A percentile compares a stretch with the other conserved stretches of the same genome.
Evolutionary conservation across 2,329 filamentous ascomycete genomes (phyloP).

Genomic region (Claviceps maximensis): DNA sequence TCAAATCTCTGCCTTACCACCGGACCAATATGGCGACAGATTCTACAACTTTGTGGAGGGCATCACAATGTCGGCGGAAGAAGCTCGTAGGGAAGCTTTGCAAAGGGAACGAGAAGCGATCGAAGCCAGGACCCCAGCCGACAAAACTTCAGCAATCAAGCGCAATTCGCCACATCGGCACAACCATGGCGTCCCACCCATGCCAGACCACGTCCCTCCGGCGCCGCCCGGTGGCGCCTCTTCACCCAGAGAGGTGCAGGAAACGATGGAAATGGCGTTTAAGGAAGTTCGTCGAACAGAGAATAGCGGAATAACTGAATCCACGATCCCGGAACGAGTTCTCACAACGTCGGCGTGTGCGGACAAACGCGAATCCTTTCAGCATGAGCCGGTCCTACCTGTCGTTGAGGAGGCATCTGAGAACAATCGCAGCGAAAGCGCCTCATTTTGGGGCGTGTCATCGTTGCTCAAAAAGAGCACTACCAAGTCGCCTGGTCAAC

Average conservation of each 20-base stretch:
- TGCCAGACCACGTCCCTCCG: conserved; percentile 33
- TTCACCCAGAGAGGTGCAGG: conserved; percentile 24
- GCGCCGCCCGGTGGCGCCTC: conserved; percentile 19
- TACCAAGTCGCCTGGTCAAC: conserved; percentile 22
- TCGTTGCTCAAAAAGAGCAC: conserved; percentile 22
- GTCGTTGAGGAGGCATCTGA: conserved; percentile 88
- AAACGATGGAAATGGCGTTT: conserved; percentile 27
- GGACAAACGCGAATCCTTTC: conserved; percentile 41
- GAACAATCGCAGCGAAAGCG: conserved; percentile 38
- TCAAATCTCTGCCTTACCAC: conserved; percentile 86
- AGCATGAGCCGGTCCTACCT: conserved; percentile 50
- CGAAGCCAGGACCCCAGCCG: conserved; percentile 18
- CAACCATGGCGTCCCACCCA: conserved; percentile 25
- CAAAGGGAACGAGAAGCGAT: conserved; percentile 48
- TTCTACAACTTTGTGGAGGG: conserved; percentile 87
- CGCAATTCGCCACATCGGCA: conserved; percentile 24
- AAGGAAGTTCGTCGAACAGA: conserved; percentile 24
- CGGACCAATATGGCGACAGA: conserved; percentile 80
- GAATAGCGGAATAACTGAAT: conserved; percentile 21
- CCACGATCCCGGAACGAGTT: conserved; percentile 48
- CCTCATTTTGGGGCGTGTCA: conserved; percentile 21
- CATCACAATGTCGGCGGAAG: conserved; percentile 81
- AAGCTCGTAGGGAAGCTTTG: conserved; percentile 54
- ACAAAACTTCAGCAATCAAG: conserved; percentile 20
- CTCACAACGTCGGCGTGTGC: conserved; percentile 25